Evolutionary conservation across 1,284 basidiomycete genomes (phyloP), one percentile per base, ranked within the genome.

Genomic region (Hypsizygus ulmarius): DNA sequence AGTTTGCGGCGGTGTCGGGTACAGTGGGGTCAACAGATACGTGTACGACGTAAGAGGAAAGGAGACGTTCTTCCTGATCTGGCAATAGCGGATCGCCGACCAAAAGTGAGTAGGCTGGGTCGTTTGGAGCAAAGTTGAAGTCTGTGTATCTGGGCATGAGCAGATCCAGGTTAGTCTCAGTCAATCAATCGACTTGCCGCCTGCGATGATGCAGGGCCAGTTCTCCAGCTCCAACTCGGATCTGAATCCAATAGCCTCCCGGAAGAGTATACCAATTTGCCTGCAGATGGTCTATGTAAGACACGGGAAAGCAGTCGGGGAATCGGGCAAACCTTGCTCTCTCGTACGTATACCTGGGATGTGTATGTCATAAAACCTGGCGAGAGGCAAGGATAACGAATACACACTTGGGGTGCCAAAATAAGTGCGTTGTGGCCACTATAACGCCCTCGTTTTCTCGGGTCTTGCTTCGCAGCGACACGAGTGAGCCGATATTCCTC

Each of bases 51-150:
- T 85, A 81, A 4, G 93, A 96, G 3, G 66, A 58, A 2, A 69
- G 59, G 11, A 97, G 70, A 11, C 68, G 68, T 9, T 76, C 68
- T 54, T 73, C 63, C 48, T 93, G 86, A 5, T 67, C 65, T 0
- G 70, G 57, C 1, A 80, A 70, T 21, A 94, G 64, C 8, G 73
- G 58, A 49, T 81, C 74, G 10, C 81, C 78, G 1, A 84, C 78
- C 8, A 96, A 66, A n/a, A 98, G 75, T 16, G 87, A 81, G 64
- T 99, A 98, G 0, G 84, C 83, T 1, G 89, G 76, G 62, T 97
- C 95, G 54, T 80, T 79, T 0, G 96, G 96, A 30, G 84, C 73
- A 45, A 93, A 93, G 67, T 98, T 98, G 69, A 98, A 93, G 66
- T 98, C 96, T 94, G n/a, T 27, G 7, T 18, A 33, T 46, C 39